Percentiles rank a stretch among this genome's conserved stretches.
Conservation (phyloP, 768 basidiomycete genomes). For the Melanogaster broomeanus region DNA sequence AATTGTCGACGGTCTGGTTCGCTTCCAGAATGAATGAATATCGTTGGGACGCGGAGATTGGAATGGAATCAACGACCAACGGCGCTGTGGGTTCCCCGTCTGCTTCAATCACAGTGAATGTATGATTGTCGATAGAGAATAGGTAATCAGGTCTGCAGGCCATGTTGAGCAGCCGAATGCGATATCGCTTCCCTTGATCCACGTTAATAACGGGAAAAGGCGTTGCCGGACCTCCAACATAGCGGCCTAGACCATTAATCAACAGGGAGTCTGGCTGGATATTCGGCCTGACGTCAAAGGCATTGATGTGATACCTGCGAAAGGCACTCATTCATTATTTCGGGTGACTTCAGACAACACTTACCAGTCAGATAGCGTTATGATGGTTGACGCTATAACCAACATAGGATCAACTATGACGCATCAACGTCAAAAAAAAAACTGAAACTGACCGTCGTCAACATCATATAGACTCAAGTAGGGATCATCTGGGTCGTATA, state of each 20-base stretch:
- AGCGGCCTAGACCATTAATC: conserved; percentile 42
- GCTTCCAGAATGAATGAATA: too few relatives aligned
- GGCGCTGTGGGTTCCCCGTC: conserved; percentile 31
- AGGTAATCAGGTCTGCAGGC: conserved; percentile 18
- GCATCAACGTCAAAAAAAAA: conserved; percentile 20
- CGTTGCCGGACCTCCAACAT: conserved; percentile 20
- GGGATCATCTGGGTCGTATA: conserved; percentile 22
- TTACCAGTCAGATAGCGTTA: conserved; percentile 41
- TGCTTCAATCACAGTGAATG: conserved; percentile 36
- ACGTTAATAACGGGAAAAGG: conserved; percentile 37
- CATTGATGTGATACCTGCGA: too few relatives aligned
- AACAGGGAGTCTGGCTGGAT: conserved; percentile 31
- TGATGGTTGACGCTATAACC: conserved; percentile 28
- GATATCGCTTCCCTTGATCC: conserved; percentile 35
- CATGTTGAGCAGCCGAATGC: conserved; percentile 30
- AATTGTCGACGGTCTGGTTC: conserved; percentile 34
- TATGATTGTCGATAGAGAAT: conserved; percentile 20
- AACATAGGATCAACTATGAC: background rate
- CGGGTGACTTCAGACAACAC: background rate
- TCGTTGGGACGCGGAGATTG: conserved; percentile 38
- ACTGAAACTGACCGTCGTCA: conserved; percentile 31
- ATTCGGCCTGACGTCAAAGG: too few relatives aligned
- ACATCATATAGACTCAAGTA: conserved; percentile 36
- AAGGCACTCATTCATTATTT: too few relatives aligned
- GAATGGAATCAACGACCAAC: conserved; percentile 34